Conservation (phyloP, 768 basidiomycete species). For the Dentipellis sp. region DNA sequence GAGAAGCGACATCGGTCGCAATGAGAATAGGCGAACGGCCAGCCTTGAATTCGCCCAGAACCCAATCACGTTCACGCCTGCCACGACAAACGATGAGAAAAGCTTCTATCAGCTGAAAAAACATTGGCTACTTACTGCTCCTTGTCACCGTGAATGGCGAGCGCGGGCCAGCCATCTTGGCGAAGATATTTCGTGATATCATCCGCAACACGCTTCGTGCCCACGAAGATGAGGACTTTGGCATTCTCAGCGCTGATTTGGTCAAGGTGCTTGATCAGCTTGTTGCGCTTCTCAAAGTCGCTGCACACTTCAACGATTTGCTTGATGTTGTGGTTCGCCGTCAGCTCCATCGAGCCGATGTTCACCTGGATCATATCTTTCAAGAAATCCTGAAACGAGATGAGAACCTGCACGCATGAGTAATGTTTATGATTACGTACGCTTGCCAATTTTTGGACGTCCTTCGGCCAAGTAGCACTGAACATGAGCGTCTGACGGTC, state of each 20-base stretch:
- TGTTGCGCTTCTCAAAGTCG: constrained; percentile 94
- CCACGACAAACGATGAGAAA: constrained; percentile 1
- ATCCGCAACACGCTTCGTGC: constrained; percentile 95
- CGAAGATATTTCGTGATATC: constrained; percentile 97
- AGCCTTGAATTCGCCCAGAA: constrained; percentile 95
- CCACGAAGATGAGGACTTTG: constrained; percentile 98
- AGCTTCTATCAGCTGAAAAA: neutral
- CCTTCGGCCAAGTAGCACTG: constrained; percentile 99
- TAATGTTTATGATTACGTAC: constrained; percentile 28
- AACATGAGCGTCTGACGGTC: constrained; percentile 99
- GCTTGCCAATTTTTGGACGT: constrained; percentile 94
- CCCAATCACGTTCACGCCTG: constrained; percentile 98
- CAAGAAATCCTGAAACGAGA: constrained; percentile 68
- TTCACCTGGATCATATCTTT: constrained; percentile 97
- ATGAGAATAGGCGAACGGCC: constrained; percentile 96
- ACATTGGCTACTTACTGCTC: constrained; percentile 74
- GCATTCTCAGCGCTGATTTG: constrained; percentile 95
- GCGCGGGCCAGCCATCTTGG: constrained; percentile 98
- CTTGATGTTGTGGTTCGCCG: constrained; percentile 95
- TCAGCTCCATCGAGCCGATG: constrained; percentile 97
- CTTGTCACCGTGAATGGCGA: constrained; percentile 99
- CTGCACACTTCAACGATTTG: constrained; percentile 96
- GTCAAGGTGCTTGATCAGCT: constrained; percentile 94
- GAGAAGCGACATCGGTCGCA: constrained; percentile 98
- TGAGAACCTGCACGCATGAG: neutral